These are phyloP conservation scores for Mitragyna speciosa DNA, from an alignment of 257 asterid genomes.

Conservation along the genomic window DNA sequence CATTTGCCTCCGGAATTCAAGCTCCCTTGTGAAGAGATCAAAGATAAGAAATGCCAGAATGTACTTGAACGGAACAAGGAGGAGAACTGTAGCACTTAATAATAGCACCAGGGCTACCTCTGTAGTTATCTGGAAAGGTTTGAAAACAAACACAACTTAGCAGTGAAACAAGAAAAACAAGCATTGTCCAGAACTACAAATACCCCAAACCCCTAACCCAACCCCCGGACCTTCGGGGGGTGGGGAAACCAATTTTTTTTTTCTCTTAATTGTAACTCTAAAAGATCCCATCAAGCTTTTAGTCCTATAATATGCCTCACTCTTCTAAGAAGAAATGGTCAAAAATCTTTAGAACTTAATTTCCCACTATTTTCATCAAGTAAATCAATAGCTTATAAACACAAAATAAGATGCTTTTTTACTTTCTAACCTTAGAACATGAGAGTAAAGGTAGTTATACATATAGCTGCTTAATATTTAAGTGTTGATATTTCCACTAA, in stretches of 20 bases:
- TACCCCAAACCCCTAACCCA: too few relatives aligned
- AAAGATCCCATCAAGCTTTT: neutral
- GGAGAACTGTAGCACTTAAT: conserved; percentile 54
- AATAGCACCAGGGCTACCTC: conserved; percentile 78
- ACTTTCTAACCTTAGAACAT: too few relatives aligned
- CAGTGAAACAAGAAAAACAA: neutral
- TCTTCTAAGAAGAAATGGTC: neutral
- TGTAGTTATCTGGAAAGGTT: conserved; percentile 57
- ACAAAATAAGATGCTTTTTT: too few relatives aligned
- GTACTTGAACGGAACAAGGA: conserved; percentile 79
- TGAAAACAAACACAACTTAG: neutral
- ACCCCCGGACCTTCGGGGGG: too few relatives aligned
- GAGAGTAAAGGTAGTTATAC: too few relatives aligned
- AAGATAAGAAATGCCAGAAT: conserved; percentile 52
- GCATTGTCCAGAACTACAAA: too few relatives aligned
- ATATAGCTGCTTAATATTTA: too few relatives aligned
- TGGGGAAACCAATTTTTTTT: too few relatives aligned
- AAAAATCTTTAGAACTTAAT: neutral
- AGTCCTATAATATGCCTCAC: neutral
- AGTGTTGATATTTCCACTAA: too few relatives aligned
- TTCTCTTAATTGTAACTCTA: too few relatives aligned
- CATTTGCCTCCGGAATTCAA: conserved; percentile 71
- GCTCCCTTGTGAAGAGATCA: conserved; percentile 91
- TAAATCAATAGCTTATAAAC: too few relatives aligned
- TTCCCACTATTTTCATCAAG: too few relatives aligned